phyloP scores from a whole-genome alignment of 164 flowering plant genomes.

The Hamamelis virginiana region DNA sequence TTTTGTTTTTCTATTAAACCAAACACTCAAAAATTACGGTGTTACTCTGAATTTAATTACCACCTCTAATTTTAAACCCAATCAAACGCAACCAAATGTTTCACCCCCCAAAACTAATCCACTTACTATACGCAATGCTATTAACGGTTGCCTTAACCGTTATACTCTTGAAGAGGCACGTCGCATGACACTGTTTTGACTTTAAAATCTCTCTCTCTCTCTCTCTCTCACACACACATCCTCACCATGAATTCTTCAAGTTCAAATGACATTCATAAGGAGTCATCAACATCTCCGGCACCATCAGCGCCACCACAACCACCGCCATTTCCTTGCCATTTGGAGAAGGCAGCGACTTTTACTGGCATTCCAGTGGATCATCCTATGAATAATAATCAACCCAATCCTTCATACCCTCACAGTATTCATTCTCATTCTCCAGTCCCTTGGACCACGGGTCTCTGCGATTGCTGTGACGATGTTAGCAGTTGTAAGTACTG shows the following conservation, averaged over 20 bases:
- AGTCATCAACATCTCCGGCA: constrained; percentile 3
- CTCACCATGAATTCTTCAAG: not conserved
- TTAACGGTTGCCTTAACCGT: not conserved
- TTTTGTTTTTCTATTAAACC: no score
- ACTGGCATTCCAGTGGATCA: constrained; percentile 1
- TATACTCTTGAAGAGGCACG: not conserved
- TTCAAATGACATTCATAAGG: not conserved
- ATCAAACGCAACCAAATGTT: no score
- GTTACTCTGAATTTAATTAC: no score
- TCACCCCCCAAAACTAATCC: no score
- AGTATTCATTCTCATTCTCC: constrained; percentile 15
- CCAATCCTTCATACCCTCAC: not conserved
- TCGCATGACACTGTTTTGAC: not conserved
- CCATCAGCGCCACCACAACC: constrained; percentile 5
- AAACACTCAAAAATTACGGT: no score
- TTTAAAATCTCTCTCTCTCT: not conserved
- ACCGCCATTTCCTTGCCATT: not conserved
- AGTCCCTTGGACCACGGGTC: constrained; percentile 54
- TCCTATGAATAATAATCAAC: not conserved
- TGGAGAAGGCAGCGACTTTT: not conserved
- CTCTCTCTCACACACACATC: not conserved
- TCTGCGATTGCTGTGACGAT: constrained; percentile 45
- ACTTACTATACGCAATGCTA: no score
- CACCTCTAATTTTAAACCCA: no score
- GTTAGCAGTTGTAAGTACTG: constrained; percentile 38